phyloP scores from a whole-genome alignment of 192 early-diverging fungal genomes.

The Funneliformis geosporum region DNA sequence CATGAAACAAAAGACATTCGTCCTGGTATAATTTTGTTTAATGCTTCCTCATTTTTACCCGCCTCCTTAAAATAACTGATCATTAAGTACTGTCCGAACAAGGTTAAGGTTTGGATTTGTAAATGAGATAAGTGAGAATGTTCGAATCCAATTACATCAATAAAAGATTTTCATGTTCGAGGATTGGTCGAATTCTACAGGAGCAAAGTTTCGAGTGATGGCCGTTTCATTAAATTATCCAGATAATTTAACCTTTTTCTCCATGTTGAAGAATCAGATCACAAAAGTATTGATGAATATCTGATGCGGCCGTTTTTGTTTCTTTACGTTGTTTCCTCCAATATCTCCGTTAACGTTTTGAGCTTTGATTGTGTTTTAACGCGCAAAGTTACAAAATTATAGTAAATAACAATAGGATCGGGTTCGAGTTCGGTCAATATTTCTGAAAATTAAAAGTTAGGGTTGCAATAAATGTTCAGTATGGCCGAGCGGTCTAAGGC shows the following conservation, averaged over 20 bases:
- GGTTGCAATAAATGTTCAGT: too few species aligned
- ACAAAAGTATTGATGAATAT: conserved; percentile 40
- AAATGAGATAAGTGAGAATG: conserved; percentile 65
- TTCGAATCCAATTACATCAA: conserved; percentile 68
- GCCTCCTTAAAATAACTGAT: conserved; percentile 58
- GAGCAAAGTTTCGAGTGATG: conserved; percentile 50
- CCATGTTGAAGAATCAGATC: conserved; percentile 28
- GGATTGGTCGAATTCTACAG: conserved; percentile 51
- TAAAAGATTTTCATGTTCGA: conserved; percentile 64
- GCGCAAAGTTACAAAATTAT: conserved; percentile 2
- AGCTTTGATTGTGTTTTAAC: conserved; percentile 17
- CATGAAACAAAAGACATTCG: conserved; percentile 44
- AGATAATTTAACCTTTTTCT: conserved; percentile 31
- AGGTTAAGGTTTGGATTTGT: conserved; percentile 67
- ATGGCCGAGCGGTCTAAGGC: too few species aligned
- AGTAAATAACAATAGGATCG: conserved; percentile 10
- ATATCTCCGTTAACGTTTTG: not conserved
- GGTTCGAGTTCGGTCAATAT: conserved; percentile 13
- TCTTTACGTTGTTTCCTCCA: conserved; percentile 22
- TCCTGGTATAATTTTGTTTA: conserved; percentile 49
- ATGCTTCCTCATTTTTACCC: conserved; percentile 55
- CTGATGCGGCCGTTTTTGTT: conserved; percentile 42
- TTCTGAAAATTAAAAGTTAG: not conserved
- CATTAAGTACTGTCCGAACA: conserved; percentile 68
- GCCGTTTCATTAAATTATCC: conserved; percentile 38